Percentiles rank a stretch among this genome's conserved stretches.
phyloP scores from a whole-genome alignment of 306 rosid genomes.

The Citrullus colocynthis region DNA sequence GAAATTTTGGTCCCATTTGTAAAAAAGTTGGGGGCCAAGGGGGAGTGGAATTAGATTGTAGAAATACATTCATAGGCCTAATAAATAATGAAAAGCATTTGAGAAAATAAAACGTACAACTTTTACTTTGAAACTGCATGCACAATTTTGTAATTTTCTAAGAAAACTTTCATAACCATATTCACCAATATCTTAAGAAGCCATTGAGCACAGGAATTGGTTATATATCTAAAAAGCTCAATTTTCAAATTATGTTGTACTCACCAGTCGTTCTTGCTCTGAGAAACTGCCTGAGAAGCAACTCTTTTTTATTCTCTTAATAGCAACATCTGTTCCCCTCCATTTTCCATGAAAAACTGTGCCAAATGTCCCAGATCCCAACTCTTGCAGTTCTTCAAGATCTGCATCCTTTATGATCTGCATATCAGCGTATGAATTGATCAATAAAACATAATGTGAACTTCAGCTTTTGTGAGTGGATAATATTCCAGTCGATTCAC shows the following conservation, averaged over 20 bases:
- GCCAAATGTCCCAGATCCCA: conserved; percentile 97
- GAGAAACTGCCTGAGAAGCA: conserved; percentile 74
- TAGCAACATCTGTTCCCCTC: conserved; percentile 98
- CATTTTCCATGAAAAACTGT: conserved; percentile 92
- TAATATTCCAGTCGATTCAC: not conserved
- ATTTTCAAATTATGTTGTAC: conserved; percentile 16
- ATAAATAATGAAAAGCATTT: not conserved
- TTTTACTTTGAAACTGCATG: not conserved
- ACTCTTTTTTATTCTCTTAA: conserved; percentile 85
- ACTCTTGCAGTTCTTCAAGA: conserved; percentile 71
- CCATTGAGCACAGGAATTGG: not conserved
- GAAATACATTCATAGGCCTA: not conserved
- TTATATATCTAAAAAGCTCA: conserved; percentile 2
- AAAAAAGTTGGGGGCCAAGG: not conserved
- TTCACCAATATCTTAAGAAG: not conserved
- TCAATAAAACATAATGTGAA: conserved; percentile 5
- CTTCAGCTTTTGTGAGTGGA: not conserved
- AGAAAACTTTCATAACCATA: not conserved
- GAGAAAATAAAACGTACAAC: not conserved
- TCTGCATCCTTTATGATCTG: conserved; percentile 75
- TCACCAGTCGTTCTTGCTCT: conserved; percentile 88
- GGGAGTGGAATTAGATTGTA: not conserved
- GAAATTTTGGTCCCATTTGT: conserved; percentile 4
- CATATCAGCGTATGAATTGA: conserved; percentile 18
- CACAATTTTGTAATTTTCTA: not conserved